Percentiles rank a stretch among this genome's conserved stretches.
Evolutionary conservation across 2,329 filamentous ascomycete genomes (phyloP).

Genomic region (Calonectria henricotiae): DNA sequence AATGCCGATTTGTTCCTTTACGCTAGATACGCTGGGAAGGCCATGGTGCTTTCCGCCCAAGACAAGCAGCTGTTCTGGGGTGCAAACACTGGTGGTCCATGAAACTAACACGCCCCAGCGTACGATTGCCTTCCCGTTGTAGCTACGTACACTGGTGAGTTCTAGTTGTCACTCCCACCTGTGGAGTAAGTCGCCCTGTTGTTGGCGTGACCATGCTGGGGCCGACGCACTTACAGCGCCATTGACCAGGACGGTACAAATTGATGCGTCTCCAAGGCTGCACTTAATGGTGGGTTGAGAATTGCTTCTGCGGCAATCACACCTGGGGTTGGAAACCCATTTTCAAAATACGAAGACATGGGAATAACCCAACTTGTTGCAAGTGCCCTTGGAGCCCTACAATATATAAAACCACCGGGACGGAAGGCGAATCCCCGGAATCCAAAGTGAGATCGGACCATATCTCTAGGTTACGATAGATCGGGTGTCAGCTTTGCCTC

Average conservation of each 20-base stretch:
- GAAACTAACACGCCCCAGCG: neutral
- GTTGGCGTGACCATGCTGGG: neutral
- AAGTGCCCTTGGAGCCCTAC: neutral
- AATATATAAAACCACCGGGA: slow-evolving; percentile 25
- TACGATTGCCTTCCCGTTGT: slow-evolving; percentile 16
- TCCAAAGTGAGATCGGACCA: slow-evolving; percentile 11
- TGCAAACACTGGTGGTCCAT: slow-evolving; percentile 5
- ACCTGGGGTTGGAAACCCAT: slow-evolving; percentile 10
- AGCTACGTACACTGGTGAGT: slow-evolving; percentile 16
- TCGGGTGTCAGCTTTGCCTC: slow-evolving; percentile 19
- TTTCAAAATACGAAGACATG: slow-evolving; percentile 4
- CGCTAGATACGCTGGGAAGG: neutral
- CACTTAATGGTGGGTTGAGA: slow-evolving; percentile 21
- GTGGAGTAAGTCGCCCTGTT: slow-evolving; percentile 10
- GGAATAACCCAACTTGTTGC: neutral
- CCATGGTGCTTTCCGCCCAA: neutral
- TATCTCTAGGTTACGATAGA: slow-evolving; percentile 17
- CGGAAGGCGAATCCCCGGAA: neutral
- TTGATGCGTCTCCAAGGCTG: slow-evolving; percentile 17
- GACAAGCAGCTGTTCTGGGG: neutral
- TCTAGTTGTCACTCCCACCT: slow-evolving; percentile 5
- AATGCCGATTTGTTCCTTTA: neutral
- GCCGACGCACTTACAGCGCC: slow-evolving; percentile 20
- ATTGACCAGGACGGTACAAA: slow-evolving; percentile 3
- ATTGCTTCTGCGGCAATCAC: slow-evolving; percentile 29